Conservation (phyloP, 768 basidiomycete genomes). For the Kwoniella newhampshirensis region DNA sequence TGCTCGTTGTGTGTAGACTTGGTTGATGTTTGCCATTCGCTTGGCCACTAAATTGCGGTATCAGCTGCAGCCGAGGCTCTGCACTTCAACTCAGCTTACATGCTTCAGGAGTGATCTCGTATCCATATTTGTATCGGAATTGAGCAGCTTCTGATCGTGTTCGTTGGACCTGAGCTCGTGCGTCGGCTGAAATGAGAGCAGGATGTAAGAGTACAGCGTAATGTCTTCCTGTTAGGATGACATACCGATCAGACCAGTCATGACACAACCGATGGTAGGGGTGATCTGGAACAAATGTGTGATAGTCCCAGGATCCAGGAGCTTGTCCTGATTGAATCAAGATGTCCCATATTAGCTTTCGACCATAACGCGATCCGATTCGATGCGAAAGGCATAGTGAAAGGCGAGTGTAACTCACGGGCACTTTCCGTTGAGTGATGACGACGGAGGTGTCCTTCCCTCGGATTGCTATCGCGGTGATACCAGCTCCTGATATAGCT, state of each 20-base stretch:
- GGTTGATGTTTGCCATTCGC: constrained; percentile 94
- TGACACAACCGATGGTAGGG: constrained; percentile 92
- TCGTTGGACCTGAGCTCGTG: constrained; percentile 79
- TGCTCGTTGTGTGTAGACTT: constrained; percentile 96
- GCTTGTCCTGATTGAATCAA: constrained; percentile 73
- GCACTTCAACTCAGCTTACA: constrained; percentile 43
- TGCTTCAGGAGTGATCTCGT: constrained; percentile 97
- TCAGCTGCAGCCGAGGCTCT: background rate
- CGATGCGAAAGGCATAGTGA: background rate
- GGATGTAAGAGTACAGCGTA: constrained; percentile 4
- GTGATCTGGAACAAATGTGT: constrained; percentile 96
- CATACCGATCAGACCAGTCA: constrained; percentile 94
- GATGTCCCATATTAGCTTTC: background rate
- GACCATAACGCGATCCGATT: background rate
- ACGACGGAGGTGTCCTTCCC: constrained; percentile 94
- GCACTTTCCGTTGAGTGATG: constrained; percentile 97
- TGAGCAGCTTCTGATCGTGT: constrained; percentile 86
- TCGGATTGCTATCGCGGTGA: constrained; percentile 87
- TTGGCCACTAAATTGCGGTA: constrained; percentile 64
- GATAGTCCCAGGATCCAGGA: constrained; percentile 88
- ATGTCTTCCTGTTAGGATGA: constrained; percentile 7
- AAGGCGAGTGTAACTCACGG: constrained; percentile 62
- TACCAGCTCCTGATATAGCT: constrained; percentile 94
- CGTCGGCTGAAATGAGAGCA: constrained; percentile 68
- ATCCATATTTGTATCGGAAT: constrained; percentile 94